Evolutionary conservation across 2,329 filamentous ascomycete species (phyloP).

Genomic region (Xylaria sp.): DNA sequence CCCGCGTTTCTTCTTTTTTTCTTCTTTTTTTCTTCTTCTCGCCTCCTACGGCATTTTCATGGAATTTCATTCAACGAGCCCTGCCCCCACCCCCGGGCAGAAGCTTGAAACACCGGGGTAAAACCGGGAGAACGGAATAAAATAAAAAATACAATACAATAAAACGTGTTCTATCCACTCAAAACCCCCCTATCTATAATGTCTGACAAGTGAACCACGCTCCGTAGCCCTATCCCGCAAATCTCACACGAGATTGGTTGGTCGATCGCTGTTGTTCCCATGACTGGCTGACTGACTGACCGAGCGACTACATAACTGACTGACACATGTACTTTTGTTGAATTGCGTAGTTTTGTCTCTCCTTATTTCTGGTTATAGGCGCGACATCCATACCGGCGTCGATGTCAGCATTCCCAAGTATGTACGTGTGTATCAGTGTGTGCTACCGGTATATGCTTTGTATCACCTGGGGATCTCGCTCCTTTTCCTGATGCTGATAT

Average conservation of each 20-base stretch:
- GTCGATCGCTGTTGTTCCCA: neutral
- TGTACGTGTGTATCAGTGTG: neutral
- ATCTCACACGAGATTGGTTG: neutral
- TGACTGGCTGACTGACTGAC: neutral
- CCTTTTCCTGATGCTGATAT: neutral
- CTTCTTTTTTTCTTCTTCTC: neutral
- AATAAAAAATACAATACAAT: no score
- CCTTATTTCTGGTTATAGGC: neutral
- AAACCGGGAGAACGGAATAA: no score
- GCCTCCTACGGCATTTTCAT: neutral
- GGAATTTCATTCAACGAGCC: neutral
- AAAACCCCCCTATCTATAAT: neutral
- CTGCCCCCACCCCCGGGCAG: no score
- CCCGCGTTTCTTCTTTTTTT: neutral
- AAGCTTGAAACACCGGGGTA: neutral
- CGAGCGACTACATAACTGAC: no score
- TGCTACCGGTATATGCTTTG: no score
- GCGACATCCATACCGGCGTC: neutral
- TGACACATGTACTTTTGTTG: conserved; percentile 23
- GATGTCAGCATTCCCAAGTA: neutral
- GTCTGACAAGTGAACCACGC: conserved; percentile 5
- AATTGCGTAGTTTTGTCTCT: neutral
- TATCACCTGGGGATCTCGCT: no score
- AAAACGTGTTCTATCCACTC: neutral
- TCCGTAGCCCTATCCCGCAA: conserved; percentile 5